These are phyloP conservation scores for Fagopyrum homotropicum DNA, from an alignment of 148 eudicot genomes.

Conservation along the genomic window DNA sequence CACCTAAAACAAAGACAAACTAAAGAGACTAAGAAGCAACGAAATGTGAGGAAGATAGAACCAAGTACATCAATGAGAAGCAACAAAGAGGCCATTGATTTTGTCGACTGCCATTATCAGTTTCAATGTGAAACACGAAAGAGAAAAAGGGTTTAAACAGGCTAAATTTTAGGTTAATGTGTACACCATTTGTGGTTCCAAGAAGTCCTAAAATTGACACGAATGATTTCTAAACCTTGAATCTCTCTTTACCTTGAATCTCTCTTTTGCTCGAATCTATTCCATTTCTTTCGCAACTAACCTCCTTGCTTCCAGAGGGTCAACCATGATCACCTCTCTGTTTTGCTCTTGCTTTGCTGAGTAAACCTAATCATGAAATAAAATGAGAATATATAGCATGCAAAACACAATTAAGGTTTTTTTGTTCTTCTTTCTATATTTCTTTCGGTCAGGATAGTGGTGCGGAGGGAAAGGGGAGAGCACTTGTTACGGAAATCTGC, in stretches of 20 bases:
- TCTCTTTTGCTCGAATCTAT: conserved; percentile 58
- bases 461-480: neutral
- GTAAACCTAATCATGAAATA: conserved; percentile 35
- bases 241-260: conserved; percentile 55
- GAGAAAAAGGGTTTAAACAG: too few relatives aligned
- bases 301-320: conserved; percentile 89
- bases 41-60: too few relatives aligned
- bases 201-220: neutral
- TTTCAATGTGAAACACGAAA: too few relatives aligned
- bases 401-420: neutral
- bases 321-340: conserved; percentile 76
- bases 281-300: conserved; percentile 85
- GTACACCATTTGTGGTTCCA: too few relatives aligned
- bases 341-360: conserved; percentile 29
- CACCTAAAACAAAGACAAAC: too few relatives aligned
- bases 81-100: too few relatives aligned
- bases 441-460: neutral
- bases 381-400: neutral
- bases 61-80: too few relatives aligned
- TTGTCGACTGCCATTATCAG: too few relatives aligned
- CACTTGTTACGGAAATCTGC: neutral
- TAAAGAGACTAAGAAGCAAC: too few relatives aligned
- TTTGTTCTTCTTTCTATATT: neutral
- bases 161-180: too few relatives aligned
- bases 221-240: conserved; percentile 35